Conservation (phyloP, 2,329 filamentous ascomycete genomes). For the Huntiella moniliformis region DNA sequence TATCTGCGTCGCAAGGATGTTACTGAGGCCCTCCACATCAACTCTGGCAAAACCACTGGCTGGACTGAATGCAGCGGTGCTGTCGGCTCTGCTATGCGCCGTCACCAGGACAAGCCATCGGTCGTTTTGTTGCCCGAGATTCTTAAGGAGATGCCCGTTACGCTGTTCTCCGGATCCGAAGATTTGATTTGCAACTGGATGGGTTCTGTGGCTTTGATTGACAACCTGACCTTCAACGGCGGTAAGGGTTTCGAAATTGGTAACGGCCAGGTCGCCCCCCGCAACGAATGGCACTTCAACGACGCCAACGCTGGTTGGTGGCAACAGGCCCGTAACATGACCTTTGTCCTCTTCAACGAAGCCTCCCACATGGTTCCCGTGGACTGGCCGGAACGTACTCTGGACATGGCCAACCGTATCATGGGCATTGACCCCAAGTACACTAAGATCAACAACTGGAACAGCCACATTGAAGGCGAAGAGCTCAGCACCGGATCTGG, state of each 20-base stretch:
- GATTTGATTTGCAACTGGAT: slow-evolving; percentile 96
- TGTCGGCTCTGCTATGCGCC: slow-evolving; percentile 54
- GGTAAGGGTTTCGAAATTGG: slow-evolving; percentile 79
- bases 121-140: slow-evolving; percentile 59
- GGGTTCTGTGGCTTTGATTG: slow-evolving; percentile 79
- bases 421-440: slow-evolving; percentile 79
- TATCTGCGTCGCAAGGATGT: slow-evolving; percentile 78
- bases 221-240: slow-evolving; percentile 79
- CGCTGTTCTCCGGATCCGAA: slow-evolving; percentile 83
- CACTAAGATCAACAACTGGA: slow-evolving; percentile 48
- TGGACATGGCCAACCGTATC: slow-evolving; percentile 96
- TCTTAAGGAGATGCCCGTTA: slow-evolving; percentile 54
- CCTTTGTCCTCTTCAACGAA: slow-evolving; percentile 90
- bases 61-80: slow-evolving; percentile 81
- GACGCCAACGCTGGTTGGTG: slow-evolving; percentile 75
- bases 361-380: slow-evolving; percentile 97
- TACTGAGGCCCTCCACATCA: slow-evolving; percentile 60
- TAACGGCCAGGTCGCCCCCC: slow-evolving; percentile 78
- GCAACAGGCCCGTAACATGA: slow-evolving; percentile 85
- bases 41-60: slow-evolving; percentile 60
- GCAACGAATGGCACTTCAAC: slow-evolving; percentile 86
- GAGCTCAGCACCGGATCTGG: slow-evolving; percentile 25
- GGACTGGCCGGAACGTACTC: slow-evolving; percentile 65
- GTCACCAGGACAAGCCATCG: slow-evolving; percentile 52
- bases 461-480: slow-evolving; percentile 64